These are phyloP conservation scores for Chamaecyparis obtusa DNA, from an alignment of 75 land plant species.

Conservation along the genomic window DNA sequence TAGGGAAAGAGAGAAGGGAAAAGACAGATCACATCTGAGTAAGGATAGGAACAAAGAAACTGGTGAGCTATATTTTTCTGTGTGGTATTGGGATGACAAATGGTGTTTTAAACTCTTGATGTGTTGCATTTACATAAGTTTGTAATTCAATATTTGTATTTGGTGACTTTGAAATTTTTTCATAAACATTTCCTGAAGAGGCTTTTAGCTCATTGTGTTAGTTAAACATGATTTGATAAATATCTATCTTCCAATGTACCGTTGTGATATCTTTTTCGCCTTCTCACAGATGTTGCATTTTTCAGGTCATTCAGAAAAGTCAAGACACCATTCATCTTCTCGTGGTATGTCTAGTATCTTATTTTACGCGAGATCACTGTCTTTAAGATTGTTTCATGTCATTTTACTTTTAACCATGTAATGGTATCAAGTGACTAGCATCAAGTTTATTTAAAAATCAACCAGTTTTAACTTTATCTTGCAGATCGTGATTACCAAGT, in stretches of 20 bases:
- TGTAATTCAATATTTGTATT: not conserved
- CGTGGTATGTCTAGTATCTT: conserved; percentile 24
- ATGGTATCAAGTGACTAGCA: not conserved
- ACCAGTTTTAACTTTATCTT: not conserved
- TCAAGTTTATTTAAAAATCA: not conserved
- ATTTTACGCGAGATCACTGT: not conserved
- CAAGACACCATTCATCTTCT: conserved; percentile 46
- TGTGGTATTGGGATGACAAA: too few species aligned
- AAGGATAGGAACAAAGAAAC: conserved; percentile 55
- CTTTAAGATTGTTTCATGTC: not conserved
- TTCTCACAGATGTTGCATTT: not conserved
- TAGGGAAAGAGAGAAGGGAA: conserved; percentile 62
- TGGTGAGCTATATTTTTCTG: conserved; percentile 26
- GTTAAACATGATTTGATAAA: not conserved
- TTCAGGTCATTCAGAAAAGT: conserved; percentile 59
- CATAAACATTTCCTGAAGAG: not conserved
- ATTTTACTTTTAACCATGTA: not conserved
- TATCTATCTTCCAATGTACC: not conserved
- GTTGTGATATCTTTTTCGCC: not conserved
- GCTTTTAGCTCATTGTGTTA: not conserved
- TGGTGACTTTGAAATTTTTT: not conserved
- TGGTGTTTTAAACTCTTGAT: too few species aligned
- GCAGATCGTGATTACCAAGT: conserved; percentile 57
- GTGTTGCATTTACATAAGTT: not conserved
- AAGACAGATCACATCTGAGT: conserved; percentile 44